phyloP scores from a whole-genome alignment of 2,329 filamentous ascomycete genomes.

The Colletotrichum trifolii region DNA sequence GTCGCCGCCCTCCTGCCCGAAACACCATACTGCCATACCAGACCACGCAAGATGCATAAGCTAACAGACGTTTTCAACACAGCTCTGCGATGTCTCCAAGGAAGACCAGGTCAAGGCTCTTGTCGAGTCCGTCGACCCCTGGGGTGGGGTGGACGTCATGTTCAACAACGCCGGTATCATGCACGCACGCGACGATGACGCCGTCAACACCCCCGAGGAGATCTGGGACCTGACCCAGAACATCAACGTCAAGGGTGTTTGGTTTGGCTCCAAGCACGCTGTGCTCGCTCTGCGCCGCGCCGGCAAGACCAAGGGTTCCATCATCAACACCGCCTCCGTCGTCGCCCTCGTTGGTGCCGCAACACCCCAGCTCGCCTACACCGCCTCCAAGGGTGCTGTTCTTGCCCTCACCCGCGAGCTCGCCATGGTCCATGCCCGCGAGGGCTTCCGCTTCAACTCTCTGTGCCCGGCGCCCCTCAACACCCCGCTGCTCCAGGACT shows the following conservation, averaged over 20 bases:
- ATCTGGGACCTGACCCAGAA: conserved; percentile 95
- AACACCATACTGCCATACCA: too few species aligned
- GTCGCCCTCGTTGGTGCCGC: conserved; percentile 89
- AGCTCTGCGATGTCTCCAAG: conserved; percentile 81
- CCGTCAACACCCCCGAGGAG: conserved; percentile 84
- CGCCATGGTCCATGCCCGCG: conserved; percentile 90
- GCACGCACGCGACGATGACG: conserved; percentile 85
- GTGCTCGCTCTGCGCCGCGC: conserved; percentile 83
- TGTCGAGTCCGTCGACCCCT: conserved; percentile 79
- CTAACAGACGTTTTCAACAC: not conserved
- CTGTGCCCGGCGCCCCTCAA: conserved; percentile 92
- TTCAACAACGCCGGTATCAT: conserved; percentile 99
- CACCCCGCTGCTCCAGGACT: conserved; percentile 91
- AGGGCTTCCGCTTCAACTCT: conserved; percentile 89
- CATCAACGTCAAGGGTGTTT: conserved; percentile 99
- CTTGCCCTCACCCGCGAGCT: conserved; percentile 90
- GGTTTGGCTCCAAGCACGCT: conserved; percentile 94
- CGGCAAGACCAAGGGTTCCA: conserved; percentile 80
- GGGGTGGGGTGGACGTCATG: conserved; percentile 90
- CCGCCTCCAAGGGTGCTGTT: conserved; percentile 92
- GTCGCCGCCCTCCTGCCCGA: not conserved
- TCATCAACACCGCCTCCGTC: conserved; percentile 93
- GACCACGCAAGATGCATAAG: too few species aligned
- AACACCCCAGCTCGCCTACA: conserved; percentile 92
- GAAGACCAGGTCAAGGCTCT: conserved; percentile 81